Percentiles rank a stretch among this genome's conserved stretches.
Evolutionary conservation across 306 rosid species (phyloP).

Genomic region (Cercis canadensis): DNA sequence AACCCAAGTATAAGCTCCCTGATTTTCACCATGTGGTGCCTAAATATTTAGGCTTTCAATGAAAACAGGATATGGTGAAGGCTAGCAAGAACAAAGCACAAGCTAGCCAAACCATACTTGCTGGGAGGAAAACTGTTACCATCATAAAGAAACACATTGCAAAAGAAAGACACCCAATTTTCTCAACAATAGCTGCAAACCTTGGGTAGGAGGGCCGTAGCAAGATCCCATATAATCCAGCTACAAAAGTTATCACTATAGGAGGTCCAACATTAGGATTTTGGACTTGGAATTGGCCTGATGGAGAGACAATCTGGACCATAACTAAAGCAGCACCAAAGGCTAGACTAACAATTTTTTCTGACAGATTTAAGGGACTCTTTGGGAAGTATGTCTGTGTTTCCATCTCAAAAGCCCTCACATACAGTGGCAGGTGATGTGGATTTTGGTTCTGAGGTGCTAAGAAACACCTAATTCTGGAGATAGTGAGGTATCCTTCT

Average conservation of each 20-base stretch:
- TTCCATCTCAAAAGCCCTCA: not conserved
- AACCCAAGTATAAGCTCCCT: no score
- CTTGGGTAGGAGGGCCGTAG: not conserved
- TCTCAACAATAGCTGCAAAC: not conserved
- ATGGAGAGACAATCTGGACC: not conserved
- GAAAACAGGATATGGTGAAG: not conserved
- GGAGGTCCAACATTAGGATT: not conserved
- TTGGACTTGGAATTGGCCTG: no score
- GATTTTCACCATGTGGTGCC: no score
- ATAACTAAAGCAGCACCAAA: no score
- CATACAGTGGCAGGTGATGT: not conserved
- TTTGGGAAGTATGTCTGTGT: not conserved
- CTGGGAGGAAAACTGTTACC: not conserved
- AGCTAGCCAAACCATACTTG: conserved; percentile 11
- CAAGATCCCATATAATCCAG: conserved; percentile 17
- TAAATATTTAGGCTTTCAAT: no score
- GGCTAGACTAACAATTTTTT: not conserved
- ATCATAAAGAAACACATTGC: conserved; percentile 8
- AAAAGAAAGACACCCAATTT: not conserved
- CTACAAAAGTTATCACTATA: conserved; percentile 26
- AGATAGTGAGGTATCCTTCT: not conserved
- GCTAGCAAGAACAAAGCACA: not conserved
- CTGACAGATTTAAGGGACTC: conserved; percentile 2
- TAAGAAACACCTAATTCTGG: not conserved
- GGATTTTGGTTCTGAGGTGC: not conserved